These are phyloP conservation scores for Symbiodinium natans DNA, from an alignment of 73 alveolate genomes.

Conservation along the genomic window DNA sequence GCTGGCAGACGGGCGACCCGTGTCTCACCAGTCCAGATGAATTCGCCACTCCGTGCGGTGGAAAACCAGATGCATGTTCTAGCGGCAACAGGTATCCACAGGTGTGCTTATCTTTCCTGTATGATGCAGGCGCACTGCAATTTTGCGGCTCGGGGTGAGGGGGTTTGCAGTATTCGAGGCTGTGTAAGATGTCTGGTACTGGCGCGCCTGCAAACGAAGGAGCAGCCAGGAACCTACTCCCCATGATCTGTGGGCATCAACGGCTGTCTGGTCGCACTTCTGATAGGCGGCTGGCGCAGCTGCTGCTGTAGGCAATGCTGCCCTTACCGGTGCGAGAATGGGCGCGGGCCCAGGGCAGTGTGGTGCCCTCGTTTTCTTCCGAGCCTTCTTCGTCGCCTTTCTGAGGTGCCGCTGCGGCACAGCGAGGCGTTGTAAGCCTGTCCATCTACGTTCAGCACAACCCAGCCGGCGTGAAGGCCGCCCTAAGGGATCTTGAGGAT, in stretches of 20 bases:
- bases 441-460: conserved; percentile 5
- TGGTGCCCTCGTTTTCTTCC: too few relatives aligned
- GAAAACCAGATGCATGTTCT: background rate
- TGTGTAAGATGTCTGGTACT: background rate
- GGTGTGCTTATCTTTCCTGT: too few relatives aligned
- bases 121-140: too few relatives aligned
- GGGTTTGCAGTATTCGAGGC: background rate
- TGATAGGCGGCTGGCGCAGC: background rate
- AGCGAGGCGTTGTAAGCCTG: background rate
- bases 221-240: background rate
- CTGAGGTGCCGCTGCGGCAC: background rate
- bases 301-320: conserved; percentile 15
- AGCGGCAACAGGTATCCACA: background rate
- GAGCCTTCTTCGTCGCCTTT: too few relatives aligned
- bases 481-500: too few relatives aligned
- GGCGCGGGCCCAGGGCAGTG: background rate
- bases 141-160: too few relatives aligned
- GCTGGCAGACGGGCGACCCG: background rate
- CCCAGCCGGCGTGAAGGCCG: background rate
- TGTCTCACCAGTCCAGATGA: background rate
- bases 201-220: conserved; percentile 1
- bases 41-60: background rate
- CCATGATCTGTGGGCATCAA: background rate
- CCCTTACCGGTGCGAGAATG: background rate
- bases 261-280: background rate